Conservation (phyloP, 192 early-diverging fungal species). For the Gaertneriomyces sp. region DNA sequence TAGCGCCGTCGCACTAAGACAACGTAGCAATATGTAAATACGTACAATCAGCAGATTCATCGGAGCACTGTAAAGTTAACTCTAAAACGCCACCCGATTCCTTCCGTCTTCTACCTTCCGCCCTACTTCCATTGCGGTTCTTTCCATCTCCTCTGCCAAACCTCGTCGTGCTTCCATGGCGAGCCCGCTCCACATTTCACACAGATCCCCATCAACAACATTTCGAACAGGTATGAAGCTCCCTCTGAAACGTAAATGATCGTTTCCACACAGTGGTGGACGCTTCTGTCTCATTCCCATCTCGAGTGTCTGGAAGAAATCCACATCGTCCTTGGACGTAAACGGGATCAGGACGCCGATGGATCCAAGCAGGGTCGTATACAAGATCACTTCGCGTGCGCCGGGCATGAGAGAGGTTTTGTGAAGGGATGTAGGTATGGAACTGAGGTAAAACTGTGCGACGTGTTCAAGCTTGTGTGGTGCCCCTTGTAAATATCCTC, state of each 20-base stretch:
- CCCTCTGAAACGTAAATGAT: slow-evolving; percentile 83
- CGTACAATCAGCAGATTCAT: too few species aligned
- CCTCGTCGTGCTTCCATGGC: slow-evolving; percentile 66
- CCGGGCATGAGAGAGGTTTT: slow-evolving; percentile 77
- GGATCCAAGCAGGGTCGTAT: slow-evolving; percentile 79
- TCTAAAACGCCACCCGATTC: slow-evolving; percentile 49
- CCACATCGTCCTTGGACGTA: slow-evolving; percentile 81
- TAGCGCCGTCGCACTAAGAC: too few species aligned
- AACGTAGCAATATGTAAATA: too few species aligned
- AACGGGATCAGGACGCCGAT: slow-evolving; percentile 86
- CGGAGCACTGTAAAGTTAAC: too few species aligned
- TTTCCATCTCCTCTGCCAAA: slow-evolving; percentile 86
- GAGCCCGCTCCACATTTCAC: slow-evolving; percentile 78
- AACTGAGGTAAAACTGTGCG: slow-evolving; percentile 81
- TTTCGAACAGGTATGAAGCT: slow-evolving; percentile 70
- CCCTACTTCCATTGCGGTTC: slow-evolving; percentile 74
- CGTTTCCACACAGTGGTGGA: slow-evolving; percentile 76
- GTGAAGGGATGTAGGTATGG: slow-evolving; percentile 77
- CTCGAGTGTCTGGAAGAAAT: slow-evolving; percentile 90
- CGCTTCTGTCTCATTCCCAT: slow-evolving; percentile 75
- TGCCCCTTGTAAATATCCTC: slow-evolving; percentile 77
- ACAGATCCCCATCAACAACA: slow-evolving; percentile 86
- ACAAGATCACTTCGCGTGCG: slow-evolving; percentile 83
- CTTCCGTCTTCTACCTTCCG: slow-evolving; percentile 93
- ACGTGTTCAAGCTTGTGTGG: slow-evolving; percentile 77